These are phyloP conservation scores for Epichloe sylvatica DNA, from an alignment of 2,329 filamentous ascomycete species.

Conservation along the genomic window DNA sequence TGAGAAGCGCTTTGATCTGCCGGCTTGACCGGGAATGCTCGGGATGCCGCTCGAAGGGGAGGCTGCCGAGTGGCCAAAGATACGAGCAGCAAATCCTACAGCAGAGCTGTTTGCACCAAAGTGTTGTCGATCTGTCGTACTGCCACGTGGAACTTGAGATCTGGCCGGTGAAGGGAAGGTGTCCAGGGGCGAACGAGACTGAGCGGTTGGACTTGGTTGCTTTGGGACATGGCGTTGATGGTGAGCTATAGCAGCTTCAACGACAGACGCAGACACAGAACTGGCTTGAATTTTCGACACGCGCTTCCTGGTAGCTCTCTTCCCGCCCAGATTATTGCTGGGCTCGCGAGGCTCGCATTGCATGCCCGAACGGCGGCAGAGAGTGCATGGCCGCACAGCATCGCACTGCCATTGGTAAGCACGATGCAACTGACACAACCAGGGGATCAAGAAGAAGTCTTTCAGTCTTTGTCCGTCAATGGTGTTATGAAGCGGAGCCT, in stretches of 20 bases:
- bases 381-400: slow-evolving; percentile 1
- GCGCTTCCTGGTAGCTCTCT: background rate
- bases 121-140: background rate
- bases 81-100: slow-evolving; percentile 1
- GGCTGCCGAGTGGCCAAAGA: slow-evolving; percentile 1
- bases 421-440: background rate
- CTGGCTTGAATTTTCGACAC: background rate
- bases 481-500: background rate
- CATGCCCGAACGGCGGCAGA: slow-evolving; percentile 2
- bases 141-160: background rate
- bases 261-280: background rate
- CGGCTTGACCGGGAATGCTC: slow-evolving; percentile 2
- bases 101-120: slow-evolving; percentile 4
- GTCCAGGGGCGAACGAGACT: background rate
- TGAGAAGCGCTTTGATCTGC: background rate
- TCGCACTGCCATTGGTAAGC: slow-evolving; percentile 1
- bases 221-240: background rate
- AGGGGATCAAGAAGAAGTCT: background rate
- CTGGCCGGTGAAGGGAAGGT: background rate
- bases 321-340: background rate
- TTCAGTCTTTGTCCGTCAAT: background rate
- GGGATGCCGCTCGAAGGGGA: slow-evolving; percentile 1
- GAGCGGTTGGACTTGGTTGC: background rate
- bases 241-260: background rate
- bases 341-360: slow-evolving; percentile 1